Evolutionary conservation across 2,329 filamentous ascomycete species (phyloP).

Genomic region (Cryoendolithus antarcticus): DNA sequence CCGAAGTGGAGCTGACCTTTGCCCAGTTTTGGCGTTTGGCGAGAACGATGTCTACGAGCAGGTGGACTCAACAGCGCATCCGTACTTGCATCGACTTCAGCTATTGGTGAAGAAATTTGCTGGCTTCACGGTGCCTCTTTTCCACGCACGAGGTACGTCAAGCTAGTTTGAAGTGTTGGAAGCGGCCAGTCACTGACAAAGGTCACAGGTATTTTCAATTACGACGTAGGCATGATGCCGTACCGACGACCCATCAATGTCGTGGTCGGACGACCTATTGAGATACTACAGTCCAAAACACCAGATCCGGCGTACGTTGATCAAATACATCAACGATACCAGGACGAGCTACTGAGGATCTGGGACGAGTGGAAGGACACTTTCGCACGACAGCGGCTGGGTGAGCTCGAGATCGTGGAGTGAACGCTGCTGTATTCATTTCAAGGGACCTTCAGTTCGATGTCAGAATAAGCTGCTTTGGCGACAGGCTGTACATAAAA

Average conservation of each 20-base stretch:
- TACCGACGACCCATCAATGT: constrained; percentile 80
- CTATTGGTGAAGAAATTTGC: constrained; percentile 71
- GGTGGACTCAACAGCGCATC: constrained; percentile 62
- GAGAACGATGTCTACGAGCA: constrained; percentile 97
- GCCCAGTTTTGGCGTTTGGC: constrained; percentile 83
- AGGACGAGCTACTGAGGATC: constrained; percentile 58
- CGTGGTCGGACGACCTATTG: constrained; percentile 74
- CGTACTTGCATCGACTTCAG: constrained; percentile 67
- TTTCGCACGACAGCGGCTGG: constrained; percentile 51
- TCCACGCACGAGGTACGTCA: constrained; percentile 54
- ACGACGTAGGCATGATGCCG: constrained; percentile 92
- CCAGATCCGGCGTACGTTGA: constrained; percentile 68
- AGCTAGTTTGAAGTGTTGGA: too few relatives aligned
- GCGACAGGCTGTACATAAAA: too few relatives aligned
- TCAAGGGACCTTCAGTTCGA: too few relatives aligned
- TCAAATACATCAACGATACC: constrained; percentile 65
- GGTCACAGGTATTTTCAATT: constrained; percentile 74
- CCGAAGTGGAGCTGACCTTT: constrained; percentile 77
- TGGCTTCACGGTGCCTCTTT: constrained; percentile 84
- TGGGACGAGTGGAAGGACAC: constrained; percentile 71
- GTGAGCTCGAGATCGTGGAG: constrained; percentile 56
- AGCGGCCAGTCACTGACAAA: neutral
- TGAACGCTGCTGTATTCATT: constrained; percentile 18
- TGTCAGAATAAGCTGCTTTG: too few relatives aligned
- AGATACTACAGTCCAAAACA: constrained; percentile 49